A percentile compares a stretch with the other conserved stretches of the same genome.
Conservation (phyloP, 1,139 yeast genomes). For the Lodderomyces margitis region DNA sequence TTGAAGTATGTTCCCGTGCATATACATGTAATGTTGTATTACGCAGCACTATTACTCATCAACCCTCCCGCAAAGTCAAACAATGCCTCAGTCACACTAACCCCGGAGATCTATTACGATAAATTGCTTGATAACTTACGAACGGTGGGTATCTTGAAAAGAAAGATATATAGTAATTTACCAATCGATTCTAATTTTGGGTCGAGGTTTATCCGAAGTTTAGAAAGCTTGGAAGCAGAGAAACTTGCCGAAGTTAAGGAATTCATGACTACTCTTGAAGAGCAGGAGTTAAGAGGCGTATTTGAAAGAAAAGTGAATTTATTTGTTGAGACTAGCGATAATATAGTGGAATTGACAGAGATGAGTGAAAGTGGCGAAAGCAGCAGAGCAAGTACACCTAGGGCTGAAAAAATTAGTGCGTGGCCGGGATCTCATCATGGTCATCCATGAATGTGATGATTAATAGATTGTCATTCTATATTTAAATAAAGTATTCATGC, state of each 20-base stretch:
- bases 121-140: constrained; percentile 27
- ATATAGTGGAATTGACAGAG: constrained; percentile 18
- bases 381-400: constrained; percentile 31
- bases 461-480: background rate
- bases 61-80: constrained; percentile 43
- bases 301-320: constrained; percentile 9
- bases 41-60: constrained; percentile 58
- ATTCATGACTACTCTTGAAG: constrained; percentile 8
- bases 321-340: constrained; percentile 15
- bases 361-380: constrained; percentile 19
- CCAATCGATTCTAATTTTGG: constrained; percentile 60
- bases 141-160: constrained; percentile 39
- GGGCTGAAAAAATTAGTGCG: constrained; percentile 49
- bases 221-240: constrained; percentile 45
- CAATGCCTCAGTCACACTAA: constrained; percentile 17
- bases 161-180: constrained; percentile 41
- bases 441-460: constrained; percentile 41
- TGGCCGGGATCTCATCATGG: constrained; percentile 73
- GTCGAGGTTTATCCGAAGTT: constrained; percentile 41
- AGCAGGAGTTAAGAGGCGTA: constrained; percentile 9
- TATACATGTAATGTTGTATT: constrained; percentile 68
- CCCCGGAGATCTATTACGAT: constrained; percentile 20
- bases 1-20: constrained; percentile 68
- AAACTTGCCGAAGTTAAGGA: constrained; percentile 22
- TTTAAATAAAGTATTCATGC: background rate